phyloP scores from a whole-genome alignment of 2,329 filamentous ascomycete genomes.

The Xylaria sp. region DNA sequence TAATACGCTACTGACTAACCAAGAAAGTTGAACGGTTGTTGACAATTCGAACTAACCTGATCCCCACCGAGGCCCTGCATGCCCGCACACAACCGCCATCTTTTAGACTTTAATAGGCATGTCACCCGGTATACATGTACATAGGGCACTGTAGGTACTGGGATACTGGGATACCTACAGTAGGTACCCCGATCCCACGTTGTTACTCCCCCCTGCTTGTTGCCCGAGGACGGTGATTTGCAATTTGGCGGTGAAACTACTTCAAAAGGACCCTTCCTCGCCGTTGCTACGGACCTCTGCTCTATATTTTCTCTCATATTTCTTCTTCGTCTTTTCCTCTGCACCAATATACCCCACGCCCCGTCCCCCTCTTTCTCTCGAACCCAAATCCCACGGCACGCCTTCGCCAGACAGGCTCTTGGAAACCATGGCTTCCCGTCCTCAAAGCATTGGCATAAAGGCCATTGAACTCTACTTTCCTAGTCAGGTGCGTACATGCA shows the following conservation, averaged over 20 bases:
- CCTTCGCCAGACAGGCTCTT: slow-evolving; percentile 29
- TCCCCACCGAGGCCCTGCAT: slow-evolving; percentile 34
- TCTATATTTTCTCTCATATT: slow-evolving; percentile 32
- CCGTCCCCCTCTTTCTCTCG: slow-evolving; percentile 16
- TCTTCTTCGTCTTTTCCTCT: slow-evolving; percentile 19
- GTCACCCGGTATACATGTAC: neutral
- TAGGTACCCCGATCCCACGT: slow-evolving; percentile 32
- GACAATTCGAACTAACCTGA: slow-evolving; percentile 31
- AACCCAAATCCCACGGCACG: slow-evolving; percentile 14
- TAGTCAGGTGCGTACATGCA: slow-evolving; percentile 72
- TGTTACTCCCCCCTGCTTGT: slow-evolving; percentile 25
- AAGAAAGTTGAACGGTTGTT: slow-evolving; percentile 1
- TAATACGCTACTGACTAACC: neutral
- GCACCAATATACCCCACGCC: slow-evolving; percentile 18
- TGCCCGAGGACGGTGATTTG: slow-evolving; percentile 36
- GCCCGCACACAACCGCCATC: slow-evolving; percentile 31
- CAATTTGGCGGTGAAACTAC: slow-evolving; percentile 46
- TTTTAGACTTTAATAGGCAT: slow-evolving; percentile 24
- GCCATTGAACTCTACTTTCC: slow-evolving; percentile 92
- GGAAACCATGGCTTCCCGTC: slow-evolving; percentile 73
- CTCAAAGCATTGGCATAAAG: slow-evolving; percentile 91
- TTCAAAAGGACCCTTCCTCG: slow-evolving; percentile 40
- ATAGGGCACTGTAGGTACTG: slow-evolving; percentile 5
- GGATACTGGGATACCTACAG: neutral
- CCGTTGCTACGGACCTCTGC: slow-evolving; percentile 31